Conservation (phyloP, 2,329 filamentous ascomycete genomes). For the Fusarium denticulatum region DNA sequence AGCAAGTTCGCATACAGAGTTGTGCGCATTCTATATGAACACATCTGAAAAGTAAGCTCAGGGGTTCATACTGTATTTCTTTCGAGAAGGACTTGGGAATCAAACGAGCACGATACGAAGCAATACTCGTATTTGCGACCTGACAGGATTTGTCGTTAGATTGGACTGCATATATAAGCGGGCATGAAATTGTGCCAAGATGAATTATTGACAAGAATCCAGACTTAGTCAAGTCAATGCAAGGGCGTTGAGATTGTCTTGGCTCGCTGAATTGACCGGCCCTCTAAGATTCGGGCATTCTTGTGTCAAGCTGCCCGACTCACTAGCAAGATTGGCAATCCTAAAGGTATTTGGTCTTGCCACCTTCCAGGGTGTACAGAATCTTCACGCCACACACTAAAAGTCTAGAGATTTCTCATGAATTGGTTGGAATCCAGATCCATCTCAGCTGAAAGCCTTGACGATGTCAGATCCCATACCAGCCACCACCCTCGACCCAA, state of each 20-base stretch:
- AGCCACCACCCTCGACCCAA: slow-evolving; percentile 44
- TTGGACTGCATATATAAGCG: not conserved
- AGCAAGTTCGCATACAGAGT: no score
- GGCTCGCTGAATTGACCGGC: not conserved
- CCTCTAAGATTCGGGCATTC: not conserved
- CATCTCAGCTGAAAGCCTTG: not conserved
- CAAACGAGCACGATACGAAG: not conserved
- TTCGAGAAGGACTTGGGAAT: not conserved
- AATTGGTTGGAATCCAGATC: not conserved
- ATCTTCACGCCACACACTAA: not conserved
- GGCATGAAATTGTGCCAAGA: not conserved
- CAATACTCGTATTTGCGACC: not conserved
- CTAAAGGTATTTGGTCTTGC: no score
- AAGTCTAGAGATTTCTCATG: not conserved
- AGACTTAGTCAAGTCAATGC: not conserved
- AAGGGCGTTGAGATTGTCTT: not conserved
- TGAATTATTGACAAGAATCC: not conserved
- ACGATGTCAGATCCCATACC: not conserved
- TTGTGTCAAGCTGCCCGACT: not conserved
- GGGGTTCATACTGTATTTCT: not conserved
- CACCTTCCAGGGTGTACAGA: not conserved
- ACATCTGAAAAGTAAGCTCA: no score
- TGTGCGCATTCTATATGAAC: no score
- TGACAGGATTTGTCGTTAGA: no score
- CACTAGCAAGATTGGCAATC: not conserved